phyloP scores from a whole-genome alignment of 2,329 filamentous ascomycete genomes.

The Colletotrichum trifolii region DNA sequence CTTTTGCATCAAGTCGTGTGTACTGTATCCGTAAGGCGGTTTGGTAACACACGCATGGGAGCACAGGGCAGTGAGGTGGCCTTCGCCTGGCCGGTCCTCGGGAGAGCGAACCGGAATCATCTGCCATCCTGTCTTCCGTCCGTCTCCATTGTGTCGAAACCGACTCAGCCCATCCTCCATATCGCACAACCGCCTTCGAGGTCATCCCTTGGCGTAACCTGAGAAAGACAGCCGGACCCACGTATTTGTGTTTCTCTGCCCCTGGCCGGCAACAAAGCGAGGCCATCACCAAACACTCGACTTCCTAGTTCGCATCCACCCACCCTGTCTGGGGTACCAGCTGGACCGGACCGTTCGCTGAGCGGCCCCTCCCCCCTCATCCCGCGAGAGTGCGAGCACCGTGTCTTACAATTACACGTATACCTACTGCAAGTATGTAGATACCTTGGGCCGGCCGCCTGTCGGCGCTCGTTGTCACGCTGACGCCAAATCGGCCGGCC shows the following conservation, averaged over 20 bases:
- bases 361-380: conserved; percentile 4
- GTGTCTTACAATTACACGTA: neutral
- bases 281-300: conserved; percentile 25
- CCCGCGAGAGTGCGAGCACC: neutral
- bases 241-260: conserved; percentile 8
- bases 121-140: conserved; percentile 21
- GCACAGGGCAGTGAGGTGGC: neutral
- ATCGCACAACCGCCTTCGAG: conserved; percentile 20
- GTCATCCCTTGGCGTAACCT: conserved; percentile 20
- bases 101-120: conserved; percentile 1
- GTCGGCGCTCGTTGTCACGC: too few relatives aligned
- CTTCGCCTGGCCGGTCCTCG: conserved; percentile 11
- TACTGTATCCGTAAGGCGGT: too few relatives aligned
- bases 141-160: conserved; percentile 24
- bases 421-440: neutral
- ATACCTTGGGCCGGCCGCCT: too few relatives aligned
- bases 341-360: neutral
- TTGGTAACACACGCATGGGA: too few relatives aligned
- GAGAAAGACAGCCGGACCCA: neutral
- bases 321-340: neutral
- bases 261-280: conserved; percentile 21
- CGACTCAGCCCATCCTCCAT: conserved; percentile 20
- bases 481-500: conserved; percentile 8
- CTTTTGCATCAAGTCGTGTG: neutral
- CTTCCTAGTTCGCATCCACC: conserved; percentile 1